Evolutionary conservation across 225 moss, liverwort and hornwort genomes (phyloP).

Genomic region (Marchantia polymorpha): DNA sequence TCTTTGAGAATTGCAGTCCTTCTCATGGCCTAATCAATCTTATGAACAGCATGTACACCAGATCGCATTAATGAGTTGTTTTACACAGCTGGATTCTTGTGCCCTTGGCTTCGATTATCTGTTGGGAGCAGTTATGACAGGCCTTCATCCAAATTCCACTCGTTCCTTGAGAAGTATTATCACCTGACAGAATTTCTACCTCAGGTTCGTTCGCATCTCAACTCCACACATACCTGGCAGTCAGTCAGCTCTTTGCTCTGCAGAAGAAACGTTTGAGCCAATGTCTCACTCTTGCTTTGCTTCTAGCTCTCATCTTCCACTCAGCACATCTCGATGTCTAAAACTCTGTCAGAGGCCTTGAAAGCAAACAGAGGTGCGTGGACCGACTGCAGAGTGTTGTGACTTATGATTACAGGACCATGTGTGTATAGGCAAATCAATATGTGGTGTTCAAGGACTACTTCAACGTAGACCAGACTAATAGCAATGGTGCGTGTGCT

Average conservation of each 20-base stretch:
- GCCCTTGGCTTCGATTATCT: conserved; percentile 33
- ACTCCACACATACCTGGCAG: not conserved
- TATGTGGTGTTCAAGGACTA: conserved; percentile 91
- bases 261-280: not conserved
- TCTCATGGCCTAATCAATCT: not conserved
- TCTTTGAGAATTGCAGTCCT: not conserved
- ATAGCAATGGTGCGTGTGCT: conserved; percentile 21
- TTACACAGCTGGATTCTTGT: conserved; percentile 42
- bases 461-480: conserved; percentile 51
- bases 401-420: not conserved
- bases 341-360: not conserved
- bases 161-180: conserved; percentile 76
- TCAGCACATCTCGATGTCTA: not conserved
- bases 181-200: conserved; percentile 55
- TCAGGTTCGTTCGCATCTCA: conserved; percentile 47
- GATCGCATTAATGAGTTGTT: conserved; percentile 37
- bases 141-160: conserved; percentile 75
- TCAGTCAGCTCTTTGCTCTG: not conserved
- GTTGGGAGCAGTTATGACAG: conserved; percentile 79
- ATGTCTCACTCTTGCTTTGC: not conserved
- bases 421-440: conserved; percentile 66
- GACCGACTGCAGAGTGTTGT: not conserved
- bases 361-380: not conserved
- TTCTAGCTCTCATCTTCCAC: not conserved
- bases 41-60: not conserved